Evolutionary conservation across 306 rosid genomes (phyloP).

Genomic region (Cucurbita argyrosperma): DNA sequence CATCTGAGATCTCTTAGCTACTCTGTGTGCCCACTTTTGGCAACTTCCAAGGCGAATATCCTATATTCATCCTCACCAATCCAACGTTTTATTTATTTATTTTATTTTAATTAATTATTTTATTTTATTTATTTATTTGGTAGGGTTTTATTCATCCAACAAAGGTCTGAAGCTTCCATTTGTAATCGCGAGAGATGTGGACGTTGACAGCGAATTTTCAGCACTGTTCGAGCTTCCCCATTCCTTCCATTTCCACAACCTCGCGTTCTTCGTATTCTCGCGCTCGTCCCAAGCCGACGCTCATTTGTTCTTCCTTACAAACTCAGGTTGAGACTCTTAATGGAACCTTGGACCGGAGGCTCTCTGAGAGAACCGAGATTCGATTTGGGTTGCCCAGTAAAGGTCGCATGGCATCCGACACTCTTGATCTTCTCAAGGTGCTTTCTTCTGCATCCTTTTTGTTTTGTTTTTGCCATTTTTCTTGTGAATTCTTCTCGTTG

Average conservation of each 20-base stretch:
- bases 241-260: background rate
- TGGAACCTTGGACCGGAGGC: constrained; percentile 14
- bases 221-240: constrained; percentile 1
- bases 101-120: background rate
- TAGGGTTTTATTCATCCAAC: background rate
- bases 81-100: no score
- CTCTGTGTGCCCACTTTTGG: background rate
- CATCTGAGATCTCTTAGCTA: background rate
- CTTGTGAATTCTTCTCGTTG: background rate
- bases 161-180: background rate
- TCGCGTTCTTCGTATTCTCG: background rate
- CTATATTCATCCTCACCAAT: background rate
- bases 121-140: background rate
- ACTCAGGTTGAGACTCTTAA: constrained; percentile 29
- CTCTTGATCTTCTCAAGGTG: constrained; percentile 79
- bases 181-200: background rate
- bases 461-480: background rate
- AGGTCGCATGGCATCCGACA: constrained; percentile 79
- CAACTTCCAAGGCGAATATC: background rate
- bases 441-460: background rate
- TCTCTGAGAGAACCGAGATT: constrained; percentile 31
- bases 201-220: constrained; percentile 13
- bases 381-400: constrained; percentile 84
- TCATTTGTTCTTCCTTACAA: constrained; percentile 23
- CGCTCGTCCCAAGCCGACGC: constrained; percentile 2